phyloP scores from a whole-genome alignment of 345 rosid species.

The Rhizophora apiculata region DNA sequence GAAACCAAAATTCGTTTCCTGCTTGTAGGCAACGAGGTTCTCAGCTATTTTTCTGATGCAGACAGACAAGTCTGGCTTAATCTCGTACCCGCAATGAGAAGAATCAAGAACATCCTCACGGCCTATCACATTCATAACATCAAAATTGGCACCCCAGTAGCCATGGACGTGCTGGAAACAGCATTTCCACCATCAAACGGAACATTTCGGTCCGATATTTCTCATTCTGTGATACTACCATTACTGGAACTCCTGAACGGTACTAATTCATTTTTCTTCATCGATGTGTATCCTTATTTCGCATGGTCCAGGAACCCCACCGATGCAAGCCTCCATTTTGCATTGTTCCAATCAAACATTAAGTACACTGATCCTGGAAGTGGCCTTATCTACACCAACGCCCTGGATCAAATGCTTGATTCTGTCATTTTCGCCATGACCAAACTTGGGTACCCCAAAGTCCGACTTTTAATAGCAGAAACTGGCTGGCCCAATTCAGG shows the following conservation, averaged over 20 bases:
- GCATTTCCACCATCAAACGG: slow-evolving; percentile 71
- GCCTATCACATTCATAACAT: slow-evolving; percentile 43
- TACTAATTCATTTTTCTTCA: slow-evolving; percentile 62
- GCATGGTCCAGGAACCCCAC: slow-evolving; percentile 56
- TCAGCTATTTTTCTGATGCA: slow-evolving; percentile 45
- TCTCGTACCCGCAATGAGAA: slow-evolving; percentile 69
- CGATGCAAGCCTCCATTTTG: slow-evolving; percentile 39
- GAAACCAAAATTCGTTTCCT: slow-evolving; percentile 47
- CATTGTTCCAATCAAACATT: slow-evolving; percentile 42
- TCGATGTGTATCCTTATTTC: slow-evolving; percentile 78
- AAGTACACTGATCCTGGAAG: slow-evolving; percentile 54
- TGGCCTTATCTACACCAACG: slow-evolving; percentile 53
- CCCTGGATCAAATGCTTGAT: slow-evolving; percentile 82
- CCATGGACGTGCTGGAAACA: slow-evolving; percentile 57
- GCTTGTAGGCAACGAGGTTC: slow-evolving; percentile 71
- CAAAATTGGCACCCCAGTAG: slow-evolving; percentile 70
- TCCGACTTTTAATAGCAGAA: slow-evolving; percentile 58
- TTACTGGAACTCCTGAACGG: slow-evolving; percentile 60
- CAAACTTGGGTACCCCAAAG: slow-evolving; percentile 50
- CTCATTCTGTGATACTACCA: slow-evolving; percentile 46
- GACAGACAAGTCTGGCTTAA: slow-evolving; percentile 38
- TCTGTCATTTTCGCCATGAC: slow-evolving; percentile 53
- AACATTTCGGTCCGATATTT: slow-evolving; percentile 49
- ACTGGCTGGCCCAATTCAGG: slow-evolving; percentile 88
- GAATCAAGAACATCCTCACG: slow-evolving; percentile 42